A percentile compares a stretch with the other conserved stretches of the same genome.
phyloP scores from a whole-genome alignment of 2,329 filamentous ascomycete genomes.

The Arthrobotrys conoides region DNA sequence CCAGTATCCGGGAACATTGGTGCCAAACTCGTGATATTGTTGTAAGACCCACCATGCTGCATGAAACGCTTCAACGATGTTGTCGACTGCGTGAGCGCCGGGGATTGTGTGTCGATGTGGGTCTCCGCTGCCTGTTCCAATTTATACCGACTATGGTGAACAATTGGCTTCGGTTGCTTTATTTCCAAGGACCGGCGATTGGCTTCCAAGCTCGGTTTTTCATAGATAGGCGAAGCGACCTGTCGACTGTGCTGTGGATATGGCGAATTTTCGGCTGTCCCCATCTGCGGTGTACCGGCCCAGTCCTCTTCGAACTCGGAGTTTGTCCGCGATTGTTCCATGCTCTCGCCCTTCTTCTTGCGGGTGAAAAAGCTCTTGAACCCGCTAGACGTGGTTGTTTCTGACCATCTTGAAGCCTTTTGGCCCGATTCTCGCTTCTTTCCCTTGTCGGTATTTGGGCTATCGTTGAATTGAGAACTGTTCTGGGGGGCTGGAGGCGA shows the following conservation, averaged over 20 bases:
- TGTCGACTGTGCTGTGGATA: slow-evolving; percentile 61
- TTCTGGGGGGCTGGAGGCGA: slow-evolving; percentile 61
- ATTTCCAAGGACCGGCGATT: slow-evolving; percentile 64
- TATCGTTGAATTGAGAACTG: slow-evolving; percentile 28
- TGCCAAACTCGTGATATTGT: slow-evolving; percentile 53
- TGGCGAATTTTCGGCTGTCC: slow-evolving; percentile 54
- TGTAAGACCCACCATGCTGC: slow-evolving; percentile 54
- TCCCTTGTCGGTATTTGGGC: slow-evolving; percentile 74
- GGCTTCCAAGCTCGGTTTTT: slow-evolving; percentile 64
- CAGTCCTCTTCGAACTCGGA: slow-evolving; percentile 77
- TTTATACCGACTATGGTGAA: slow-evolving; percentile 54
- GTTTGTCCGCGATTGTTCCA: slow-evolving; percentile 79
- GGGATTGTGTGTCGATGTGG: slow-evolving; percentile 56
- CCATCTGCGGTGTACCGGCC: slow-evolving; percentile 46
- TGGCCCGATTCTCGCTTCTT: slow-evolving; percentile 87
- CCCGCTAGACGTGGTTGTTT: slow-evolving; percentile 91
- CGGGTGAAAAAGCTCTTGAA: slow-evolving; percentile 78
- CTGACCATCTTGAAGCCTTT: slow-evolving; percentile 97
- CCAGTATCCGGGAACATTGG: slow-evolving; percentile 58
- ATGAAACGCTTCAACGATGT: slow-evolving; percentile 58
- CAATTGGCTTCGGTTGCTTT: slow-evolving; percentile 63
- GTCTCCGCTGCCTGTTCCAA: slow-evolving; percentile 62
- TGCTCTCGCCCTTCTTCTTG: slow-evolving; percentile 74
- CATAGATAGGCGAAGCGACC: slow-evolving; percentile 54
- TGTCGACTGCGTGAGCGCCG: slow-evolving; percentile 49